These are phyloP conservation scores for Trichosporon inkin DNA, from an alignment of 1,284 basidiomycete species.

Conservation along the genomic window DNA sequence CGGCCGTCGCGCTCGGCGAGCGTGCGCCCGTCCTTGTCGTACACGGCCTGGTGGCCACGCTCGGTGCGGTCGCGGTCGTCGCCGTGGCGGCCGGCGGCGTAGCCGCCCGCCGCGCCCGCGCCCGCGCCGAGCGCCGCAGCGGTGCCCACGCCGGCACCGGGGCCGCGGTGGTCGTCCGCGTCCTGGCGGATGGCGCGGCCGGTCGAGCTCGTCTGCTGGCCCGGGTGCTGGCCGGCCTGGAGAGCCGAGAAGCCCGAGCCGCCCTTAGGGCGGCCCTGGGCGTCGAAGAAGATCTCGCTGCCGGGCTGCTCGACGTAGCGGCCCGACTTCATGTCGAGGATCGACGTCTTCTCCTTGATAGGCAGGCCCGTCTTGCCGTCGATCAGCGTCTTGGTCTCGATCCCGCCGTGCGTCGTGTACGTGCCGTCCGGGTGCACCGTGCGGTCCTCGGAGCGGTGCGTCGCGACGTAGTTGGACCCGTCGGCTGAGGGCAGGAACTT, in stretches of 20 bases:
- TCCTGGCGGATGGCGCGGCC: neutral
- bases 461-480: slow-evolving; percentile 8
- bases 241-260: neutral
- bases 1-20: neutral
- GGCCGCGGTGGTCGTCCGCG: neutral
- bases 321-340: slow-evolving; percentile 3
- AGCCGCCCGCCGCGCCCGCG: neutral
- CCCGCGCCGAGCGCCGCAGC: slow-evolving; percentile 1
- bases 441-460: slow-evolving; percentile 8
- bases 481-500: slow-evolving; percentile 7
- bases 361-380: slow-evolving; percentile 5
- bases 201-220: no score
- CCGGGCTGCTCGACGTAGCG: slow-evolving; percentile 4
- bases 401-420: slow-evolving; percentile 3
- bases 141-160: neutral
- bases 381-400: slow-evolving; percentile 6
- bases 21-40: neutral
- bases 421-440: slow-evolving; percentile 4
- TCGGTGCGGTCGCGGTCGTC: neutral
- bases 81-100: slow-evolving; percentile 1
- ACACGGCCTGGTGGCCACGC: slow-evolving; percentile 1
- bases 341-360: slow-evolving; percentile 1
- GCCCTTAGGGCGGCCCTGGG: neutral
- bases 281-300: slow-evolving; percentile 5
- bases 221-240: neutral